Conservation (phyloP, 768 basidiomycete species). For the Fomitopsis pulvina region DNA sequence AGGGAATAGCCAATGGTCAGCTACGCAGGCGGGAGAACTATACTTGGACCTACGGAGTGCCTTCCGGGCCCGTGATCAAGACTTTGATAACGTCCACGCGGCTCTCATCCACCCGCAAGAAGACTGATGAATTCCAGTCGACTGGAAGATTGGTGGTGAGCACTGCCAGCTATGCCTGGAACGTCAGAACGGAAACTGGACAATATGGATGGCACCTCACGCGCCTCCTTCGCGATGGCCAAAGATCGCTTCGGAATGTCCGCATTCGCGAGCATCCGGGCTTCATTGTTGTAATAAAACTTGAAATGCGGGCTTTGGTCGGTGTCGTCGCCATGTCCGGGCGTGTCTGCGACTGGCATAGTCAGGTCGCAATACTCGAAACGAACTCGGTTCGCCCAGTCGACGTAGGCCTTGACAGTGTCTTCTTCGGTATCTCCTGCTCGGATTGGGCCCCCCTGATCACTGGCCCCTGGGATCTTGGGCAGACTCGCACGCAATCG, state of each 20-base stretch:
- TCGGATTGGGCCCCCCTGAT: conserved; percentile 33
- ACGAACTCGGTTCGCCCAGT: conserved; percentile 76
- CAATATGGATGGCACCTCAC: conserved; percentile 1
- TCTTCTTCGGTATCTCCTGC: conserved; percentile 61
- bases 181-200: neutral
- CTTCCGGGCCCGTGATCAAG: conserved; percentile 88
- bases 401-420: conserved; percentile 61
- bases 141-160: conserved; percentile 92
- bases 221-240: conserved; percentile 91
- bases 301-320: conserved; percentile 69
- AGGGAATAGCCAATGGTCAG: conserved; percentile 4
- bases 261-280: conserved; percentile 74
- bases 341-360: conserved; percentile 22
- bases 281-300: conserved; percentile 77
- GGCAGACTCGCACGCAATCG: conserved; percentile 73
- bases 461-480: conserved; percentile 47
- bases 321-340: conserved; percentile 29
- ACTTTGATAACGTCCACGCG: conserved; percentile 90
- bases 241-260: conserved; percentile 88
- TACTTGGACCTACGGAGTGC: conserved; percentile 66
- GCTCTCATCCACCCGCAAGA: conserved; percentile 87
- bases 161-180: conserved; percentile 67
- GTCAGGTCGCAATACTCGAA: conserved; percentile 93
- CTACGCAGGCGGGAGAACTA: neutral
- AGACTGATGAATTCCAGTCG: conserved; percentile 91